A percentile compares a stretch with the other conserved stretches of the same genome.
These are phyloP conservation scores for Fusarium proliferatum DNA, from an alignment of 2,329 filamentous ascomycete species.

Conservation along the genomic window DNA sequence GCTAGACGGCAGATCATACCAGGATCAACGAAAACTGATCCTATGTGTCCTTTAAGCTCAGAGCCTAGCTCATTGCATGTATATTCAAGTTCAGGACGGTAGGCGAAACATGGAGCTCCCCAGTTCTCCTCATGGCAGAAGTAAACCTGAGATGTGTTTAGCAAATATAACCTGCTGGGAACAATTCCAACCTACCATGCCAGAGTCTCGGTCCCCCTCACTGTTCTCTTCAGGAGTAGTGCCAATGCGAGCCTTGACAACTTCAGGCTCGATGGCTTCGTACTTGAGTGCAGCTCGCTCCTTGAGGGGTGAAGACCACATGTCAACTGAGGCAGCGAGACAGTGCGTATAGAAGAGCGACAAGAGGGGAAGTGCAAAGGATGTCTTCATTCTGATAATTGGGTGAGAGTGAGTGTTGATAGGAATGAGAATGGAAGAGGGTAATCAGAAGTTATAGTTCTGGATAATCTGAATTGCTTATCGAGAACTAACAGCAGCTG, in stretches of 20 bases:
- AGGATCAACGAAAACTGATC: slow-evolving; percentile 42
- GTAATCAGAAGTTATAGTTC: not conserved
- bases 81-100: slow-evolving; percentile 41
- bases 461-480: not conserved
- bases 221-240: slow-evolving; percentile 34
- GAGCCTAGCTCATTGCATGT: slow-evolving; percentile 36
- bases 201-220: slow-evolving; percentile 21
- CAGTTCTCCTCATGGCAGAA: slow-evolving; percentile 45
- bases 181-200: slow-evolving; percentile 23
- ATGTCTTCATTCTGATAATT: slow-evolving; percentile 34
- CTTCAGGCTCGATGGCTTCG: slow-evolving; percentile 33
- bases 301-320: slow-evolving; percentile 35
- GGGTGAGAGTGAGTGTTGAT: not conserved
- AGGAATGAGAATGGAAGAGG: not conserved
- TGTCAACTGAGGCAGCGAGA: slow-evolving; percentile 37
- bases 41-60: slow-evolving; percentile 37
- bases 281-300: slow-evolving; percentile 21
- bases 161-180: not conserved
- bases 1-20: slow-evolving; percentile 42
- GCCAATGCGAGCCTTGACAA: slow-evolving; percentile 37
- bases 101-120: slow-evolving; percentile 40
- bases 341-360: slow-evolving; percentile 22
- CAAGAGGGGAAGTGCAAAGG: slow-evolving; percentile 11
- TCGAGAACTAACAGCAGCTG: slow-evolving; percentile 5
- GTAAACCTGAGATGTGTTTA: slow-evolving; percentile 39